Evolutionary conservation across 176 grass and related monocot genomes (phyloP).

Genomic region (Olyra latifolia): DNA sequence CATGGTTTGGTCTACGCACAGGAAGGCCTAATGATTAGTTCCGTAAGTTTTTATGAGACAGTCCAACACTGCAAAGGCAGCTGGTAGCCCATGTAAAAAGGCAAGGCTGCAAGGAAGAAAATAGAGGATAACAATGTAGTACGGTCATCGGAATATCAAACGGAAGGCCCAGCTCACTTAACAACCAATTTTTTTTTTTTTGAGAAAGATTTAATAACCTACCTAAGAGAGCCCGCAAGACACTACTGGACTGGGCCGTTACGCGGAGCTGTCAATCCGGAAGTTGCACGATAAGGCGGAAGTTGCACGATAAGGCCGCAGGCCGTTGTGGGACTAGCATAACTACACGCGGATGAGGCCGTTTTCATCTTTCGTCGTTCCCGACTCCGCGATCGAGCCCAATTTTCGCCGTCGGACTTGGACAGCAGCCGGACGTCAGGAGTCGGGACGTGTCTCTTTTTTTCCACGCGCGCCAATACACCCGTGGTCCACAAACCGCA

Average conservation of each 20-base stretch:
- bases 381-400: neutral
- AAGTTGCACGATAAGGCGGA: neutral
- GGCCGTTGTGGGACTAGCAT: no score
- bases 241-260: no score
- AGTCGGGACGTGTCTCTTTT: no score
- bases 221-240: no score
- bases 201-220: no score
- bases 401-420: neutral
- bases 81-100: neutral
- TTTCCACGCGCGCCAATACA: neutral
- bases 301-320: neutral
- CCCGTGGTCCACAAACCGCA: neutral
- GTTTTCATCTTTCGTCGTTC: neutral
- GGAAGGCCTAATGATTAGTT: neutral
- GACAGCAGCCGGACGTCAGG: no score
- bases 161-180: neutral
- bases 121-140: no score
- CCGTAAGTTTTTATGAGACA: neutral
- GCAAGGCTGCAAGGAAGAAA: neutral
- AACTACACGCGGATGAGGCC: no score
- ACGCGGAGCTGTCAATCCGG: neutral
- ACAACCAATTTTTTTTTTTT: no score
- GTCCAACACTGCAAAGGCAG: neutral
- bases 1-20: neutral
- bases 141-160: neutral